Base-by-base conservation (phyloP, 345 rosid species). In the Brassica incana region DNA sequence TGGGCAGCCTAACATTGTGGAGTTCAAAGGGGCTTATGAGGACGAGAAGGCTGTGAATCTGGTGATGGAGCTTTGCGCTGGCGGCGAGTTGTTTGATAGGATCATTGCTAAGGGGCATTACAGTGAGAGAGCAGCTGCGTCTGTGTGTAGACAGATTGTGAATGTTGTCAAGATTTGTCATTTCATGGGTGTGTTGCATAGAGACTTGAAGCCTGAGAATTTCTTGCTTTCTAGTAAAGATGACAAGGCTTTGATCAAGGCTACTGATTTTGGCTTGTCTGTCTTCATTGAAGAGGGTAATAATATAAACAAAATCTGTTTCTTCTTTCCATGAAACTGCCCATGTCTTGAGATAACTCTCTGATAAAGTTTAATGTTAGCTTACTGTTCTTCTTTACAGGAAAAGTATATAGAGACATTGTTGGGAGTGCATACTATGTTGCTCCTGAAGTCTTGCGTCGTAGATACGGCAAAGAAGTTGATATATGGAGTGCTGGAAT, bases 401-500 rank as follows among this genome's bases (percentile, higher is more conserved):
- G 92, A 23, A 90, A 88, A 75, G 86, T 77, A 16, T 92, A 88
- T 74, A 85, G 82, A 75, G 91, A 90, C 77, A 86, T 90, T 11
- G 95, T 90, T 4, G 95, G 95, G 61, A 90, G 95, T 72, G 92
- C 97, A 33, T 92, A 92, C 82, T 90, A 65, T 65, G 77, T 74
- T 68, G 85, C 84, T 71, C 97, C 97, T 48, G 95, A 92, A 83
- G 91, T 92, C 29, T 69, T 92, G 73, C 78, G 78, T n/a, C 88
- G 95, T 8, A 86, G 82, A 65, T 92, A 90, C 32, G 96, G 97
- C 48, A 90, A 90, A 83, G 97, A 90, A 84, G 77, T 85, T 66
- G 96, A 92, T 72, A 82, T 90, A 18, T 92, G 96, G 97, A 90
- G 94, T 82, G 96, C 94, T 36, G 97, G 96, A 80, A 90, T 92